Base-by-base conservation (phyloP, 305 asterid species). In the Fraxinus sp. region DNA sequence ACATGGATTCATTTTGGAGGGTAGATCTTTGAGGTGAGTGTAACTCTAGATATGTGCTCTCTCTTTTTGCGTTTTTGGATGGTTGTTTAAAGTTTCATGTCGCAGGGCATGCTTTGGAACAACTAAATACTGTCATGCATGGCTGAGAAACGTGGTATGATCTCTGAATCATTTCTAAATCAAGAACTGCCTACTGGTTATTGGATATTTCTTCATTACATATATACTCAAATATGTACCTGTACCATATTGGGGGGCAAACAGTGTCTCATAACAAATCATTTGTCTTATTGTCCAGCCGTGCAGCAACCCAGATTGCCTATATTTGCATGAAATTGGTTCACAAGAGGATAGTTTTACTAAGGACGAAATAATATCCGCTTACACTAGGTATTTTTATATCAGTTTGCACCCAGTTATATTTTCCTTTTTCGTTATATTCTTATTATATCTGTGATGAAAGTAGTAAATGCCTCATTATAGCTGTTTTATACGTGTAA, bases 51-150 rank as follows among this genome's bases (percentile, higher is more conserved):
- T 76, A 49, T 37, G 4, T 78, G 79, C 80, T 83, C 44, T 52
- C 41, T 35, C 14, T 37, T 35, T 16, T 79, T 44, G 76, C 72
- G 36, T 73, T 83, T 24, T 81, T 55, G 20, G 66, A 81, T 82
- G 59, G 79, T 83, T 83, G 24, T 80, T 81, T 83, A 81, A 90
- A 57, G 81, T 77, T 36, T 46, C 78, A 55, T 85, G 78, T 83
- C 87, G 86, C 95, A 96, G 99, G 96, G 99, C 98, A 13, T 96
- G 99, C 89, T 96, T 93, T 87, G 99, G 99, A 82, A 96, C 99
- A 78, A 96, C 99, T 41, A 96, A 96, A 91, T 96, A 94, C 86
- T 96, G 99, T 82, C 99, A 94, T 90, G 98, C 99, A 79, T 97
- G 99, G 99, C 90, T 97, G 89, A 94, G 98, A 89, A 94, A 91